Percentiles rank a stretch among this genome's conserved stretches.
These are phyloP conservation scores for Barbarea vulgaris DNA, from an alignment of 345 rosid species.

Conservation along the genomic window DNA sequence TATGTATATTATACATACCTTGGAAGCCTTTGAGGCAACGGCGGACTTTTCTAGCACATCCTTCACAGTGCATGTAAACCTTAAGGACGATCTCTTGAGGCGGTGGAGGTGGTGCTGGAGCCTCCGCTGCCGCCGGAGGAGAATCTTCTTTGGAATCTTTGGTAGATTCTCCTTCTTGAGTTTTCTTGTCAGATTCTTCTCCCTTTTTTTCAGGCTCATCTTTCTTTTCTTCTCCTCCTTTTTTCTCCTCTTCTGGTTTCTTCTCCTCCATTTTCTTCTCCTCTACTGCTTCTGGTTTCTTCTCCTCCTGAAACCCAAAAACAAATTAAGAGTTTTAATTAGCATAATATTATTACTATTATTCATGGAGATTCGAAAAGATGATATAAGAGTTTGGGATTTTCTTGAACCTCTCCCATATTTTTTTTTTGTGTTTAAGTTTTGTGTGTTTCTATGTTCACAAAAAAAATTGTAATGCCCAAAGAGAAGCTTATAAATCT, in stretches of 20 bases:
- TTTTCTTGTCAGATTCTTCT: conserved; percentile 43
- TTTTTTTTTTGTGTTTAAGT: background rate
- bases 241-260: conserved; percentile 59
- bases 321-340: background rate
- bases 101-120: conserved; percentile 63
- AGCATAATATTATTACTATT: background rate
- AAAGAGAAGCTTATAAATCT: conserved; percentile 41
- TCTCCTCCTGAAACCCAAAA: conserved; percentile 34
- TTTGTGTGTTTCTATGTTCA: conserved; percentile 39
- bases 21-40: conserved; percentile 80
- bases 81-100: conserved; percentile 73
- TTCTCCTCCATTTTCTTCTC: conserved; percentile 60
- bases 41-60: conserved; percentile 94
- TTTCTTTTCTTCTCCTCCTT: conserved; percentile 42
- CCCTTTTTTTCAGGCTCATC: conserved; percentile 50
- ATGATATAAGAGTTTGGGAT: conserved; percentile 36
- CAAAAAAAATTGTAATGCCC: conserved; percentile 18
- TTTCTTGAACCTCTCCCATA: conserved; percentile 49
- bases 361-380: conserved; percentile 30
- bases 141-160: conserved; percentile 42
- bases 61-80: conserved; percentile 99
- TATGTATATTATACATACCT: conserved; percentile 41
- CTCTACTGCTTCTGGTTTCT: conserved; percentile 39
- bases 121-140: conserved; percentile 29
- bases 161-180: conserved; percentile 47